A percentile compares a stretch with the other conserved stretches of the same genome.
These are phyloP conservation scores for Epichloe gansuensis DNA, from an alignment of 2,329 filamentous ascomycete genomes.

Conservation along the genomic window DNA sequence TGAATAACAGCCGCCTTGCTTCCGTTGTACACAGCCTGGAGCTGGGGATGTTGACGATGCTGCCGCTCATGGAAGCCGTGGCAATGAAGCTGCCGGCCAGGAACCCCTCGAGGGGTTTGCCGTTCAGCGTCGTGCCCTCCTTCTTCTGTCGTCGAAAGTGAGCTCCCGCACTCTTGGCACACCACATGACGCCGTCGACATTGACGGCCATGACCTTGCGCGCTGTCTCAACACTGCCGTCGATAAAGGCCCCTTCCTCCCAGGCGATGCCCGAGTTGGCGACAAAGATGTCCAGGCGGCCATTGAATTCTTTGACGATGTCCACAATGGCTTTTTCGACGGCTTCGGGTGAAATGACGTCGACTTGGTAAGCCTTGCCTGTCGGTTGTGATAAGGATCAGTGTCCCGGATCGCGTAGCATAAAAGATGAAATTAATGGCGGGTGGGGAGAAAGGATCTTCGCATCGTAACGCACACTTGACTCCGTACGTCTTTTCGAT, in stretches of 20 bases:
- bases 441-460: background rate
- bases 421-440: background rate
- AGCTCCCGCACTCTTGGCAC: conserved; percentile 54
- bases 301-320: conserved; percentile 55
- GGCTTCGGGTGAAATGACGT: conserved; percentile 41
- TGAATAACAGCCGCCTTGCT: conserved; percentile 55
- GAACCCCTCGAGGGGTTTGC: conserved; percentile 48
- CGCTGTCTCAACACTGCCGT: conserved; percentile 52
- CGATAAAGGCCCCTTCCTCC: conserved; percentile 55
- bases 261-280: conserved; percentile 69
- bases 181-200: conserved; percentile 68
- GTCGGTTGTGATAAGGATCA: background rate
- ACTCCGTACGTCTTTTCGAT: conserved; percentile 56
- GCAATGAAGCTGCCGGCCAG: conserved; percentile 60
- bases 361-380: conserved; percentile 39
- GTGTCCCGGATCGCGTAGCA: background rate
- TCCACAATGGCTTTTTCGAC: conserved; percentile 38
- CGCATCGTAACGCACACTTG: conserved; percentile 38
- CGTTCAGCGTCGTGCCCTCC: conserved; percentile 50
- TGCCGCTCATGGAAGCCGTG: conserved; percentile 67
- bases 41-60: conserved; percentile 65
- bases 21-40: conserved; percentile 63
- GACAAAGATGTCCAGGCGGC: conserved; percentile 65
- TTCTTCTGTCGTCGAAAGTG: conserved; percentile 61
- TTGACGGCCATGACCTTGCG: conserved; percentile 58